phyloP scores from a whole-genome alignment of 768 basidiomycete genomes.

The Tricholomella constricta region DNA sequence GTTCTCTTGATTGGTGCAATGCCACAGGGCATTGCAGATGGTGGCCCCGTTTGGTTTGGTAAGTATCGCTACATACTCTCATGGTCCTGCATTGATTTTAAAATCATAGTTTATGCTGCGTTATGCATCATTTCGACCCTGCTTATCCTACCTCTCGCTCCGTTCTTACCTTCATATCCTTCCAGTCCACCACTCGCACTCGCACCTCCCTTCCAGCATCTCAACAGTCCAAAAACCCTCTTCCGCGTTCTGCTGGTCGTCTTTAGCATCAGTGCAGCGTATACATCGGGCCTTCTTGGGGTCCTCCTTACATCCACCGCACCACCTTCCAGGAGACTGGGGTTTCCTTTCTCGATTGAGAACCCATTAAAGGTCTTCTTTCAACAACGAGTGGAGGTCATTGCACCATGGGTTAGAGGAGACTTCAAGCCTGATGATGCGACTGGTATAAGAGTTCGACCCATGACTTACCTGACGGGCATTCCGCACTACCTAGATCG shows the following conservation, averaged over 20 bases:
- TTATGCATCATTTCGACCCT: conserved; percentile 50
- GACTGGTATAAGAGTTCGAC: conserved; percentile 22
- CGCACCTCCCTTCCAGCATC: neutral
- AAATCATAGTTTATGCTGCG: conserved; percentile 48
- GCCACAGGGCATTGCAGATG: conserved; percentile 65
- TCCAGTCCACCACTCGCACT: neutral
- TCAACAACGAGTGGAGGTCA: conserved; percentile 53
- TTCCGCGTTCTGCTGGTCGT: conserved; percentile 25
- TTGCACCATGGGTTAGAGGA: conserved; percentile 24
- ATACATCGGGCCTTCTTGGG: conserved; percentile 28
- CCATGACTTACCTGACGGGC: conserved; percentile 47
- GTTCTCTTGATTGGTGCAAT: conserved; percentile 48
- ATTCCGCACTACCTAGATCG: conserved; percentile 43
- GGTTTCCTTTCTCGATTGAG: conserved; percentile 63
- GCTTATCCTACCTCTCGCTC: conserved; percentile 59
- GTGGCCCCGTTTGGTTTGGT: conserved; percentile 53
- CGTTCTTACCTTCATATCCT: conserved; percentile 45
- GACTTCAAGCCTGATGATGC: conserved; percentile 3
- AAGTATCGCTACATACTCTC: conserved; percentile 19
- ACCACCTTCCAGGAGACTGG: conserved; percentile 24
- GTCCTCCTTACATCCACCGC: conserved; percentile 5
- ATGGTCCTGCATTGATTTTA: conserved; percentile 1
- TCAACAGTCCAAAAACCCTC: conserved; percentile 7
- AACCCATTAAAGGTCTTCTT: conserved; percentile 74
- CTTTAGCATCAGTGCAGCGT: conserved; percentile 43